These are phyloP conservation scores for Cyclocybe aegerita DNA, from an alignment of 768 basidiomycete species.

Conservation along the genomic window DNA sequence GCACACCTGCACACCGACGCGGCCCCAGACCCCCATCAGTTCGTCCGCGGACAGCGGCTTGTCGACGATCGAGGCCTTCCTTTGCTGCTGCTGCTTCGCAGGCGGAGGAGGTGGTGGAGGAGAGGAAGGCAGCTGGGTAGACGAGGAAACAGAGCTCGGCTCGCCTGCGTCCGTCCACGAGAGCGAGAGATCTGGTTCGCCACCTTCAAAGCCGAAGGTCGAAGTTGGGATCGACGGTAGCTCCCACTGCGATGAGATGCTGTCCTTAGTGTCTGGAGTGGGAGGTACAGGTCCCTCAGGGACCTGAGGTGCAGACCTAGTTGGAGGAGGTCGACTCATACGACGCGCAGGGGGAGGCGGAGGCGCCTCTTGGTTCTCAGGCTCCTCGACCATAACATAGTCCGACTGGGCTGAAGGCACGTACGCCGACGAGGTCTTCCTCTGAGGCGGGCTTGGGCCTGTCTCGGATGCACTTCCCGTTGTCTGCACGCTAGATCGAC, in stretches of 20 bases:
- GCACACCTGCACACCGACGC: constrained; percentile 73
- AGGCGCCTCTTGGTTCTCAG: constrained; percentile 32
- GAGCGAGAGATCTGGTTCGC: constrained; percentile 45
- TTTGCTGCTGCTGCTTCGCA: constrained; percentile 9
- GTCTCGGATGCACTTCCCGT: constrained; percentile 38
- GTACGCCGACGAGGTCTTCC: constrained; percentile 22
- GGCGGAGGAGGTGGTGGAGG: constrained; percentile 23
- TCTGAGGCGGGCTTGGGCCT: constrained; percentile 7
- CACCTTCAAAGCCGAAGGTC: constrained; percentile 49
- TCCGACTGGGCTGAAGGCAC: constrained; percentile 39
- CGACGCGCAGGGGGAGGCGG: constrained; percentile 51
- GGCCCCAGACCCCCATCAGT: constrained; percentile 66
- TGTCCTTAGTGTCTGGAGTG: constrained; percentile 30
- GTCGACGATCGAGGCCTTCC: constrained; percentile 21
- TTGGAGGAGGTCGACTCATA: constrained; percentile 38
- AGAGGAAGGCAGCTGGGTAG: constrained; percentile 10
- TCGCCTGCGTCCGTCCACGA: constrained; percentile 63
- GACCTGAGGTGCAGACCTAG: constrained; percentile 30
- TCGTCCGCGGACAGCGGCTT: constrained; percentile 56
- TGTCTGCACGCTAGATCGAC: constrained; percentile 38
- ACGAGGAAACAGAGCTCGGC: constrained; percentile 18
- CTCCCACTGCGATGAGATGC: constrained; percentile 61
- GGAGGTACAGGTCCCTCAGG: constrained; percentile 21
- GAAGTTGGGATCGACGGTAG: constrained; percentile 58
- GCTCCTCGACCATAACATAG: constrained; percentile 66